These are phyloP conservation scores for Alternaria alternata DNA, from an alignment of 2,329 filamentous ascomycete genomes.

Conservation along the genomic window DNA sequence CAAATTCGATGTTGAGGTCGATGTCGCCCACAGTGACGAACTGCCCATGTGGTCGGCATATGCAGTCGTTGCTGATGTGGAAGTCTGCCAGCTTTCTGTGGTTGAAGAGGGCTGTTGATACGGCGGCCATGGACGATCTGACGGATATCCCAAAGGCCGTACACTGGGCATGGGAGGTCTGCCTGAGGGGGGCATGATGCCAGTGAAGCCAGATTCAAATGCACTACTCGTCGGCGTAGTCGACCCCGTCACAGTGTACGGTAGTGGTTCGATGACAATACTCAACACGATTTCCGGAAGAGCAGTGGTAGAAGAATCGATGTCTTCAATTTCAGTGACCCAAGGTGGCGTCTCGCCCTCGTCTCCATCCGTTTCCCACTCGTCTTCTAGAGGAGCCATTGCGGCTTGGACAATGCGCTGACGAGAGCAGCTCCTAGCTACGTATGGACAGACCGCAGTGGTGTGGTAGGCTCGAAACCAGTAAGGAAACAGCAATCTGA, in stretches of 20 bases:
- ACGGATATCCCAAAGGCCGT: background rate
- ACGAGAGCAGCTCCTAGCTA: constrained; percentile 22
- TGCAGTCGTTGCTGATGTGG: constrained; percentile 10
- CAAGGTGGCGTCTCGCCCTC: background rate
- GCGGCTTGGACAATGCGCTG: constrained; percentile 25
- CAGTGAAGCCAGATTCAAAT: background rate
- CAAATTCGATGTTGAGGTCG: background rate
- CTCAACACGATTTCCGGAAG: background rate
- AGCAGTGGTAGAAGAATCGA: background rate
- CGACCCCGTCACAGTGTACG: background rate
- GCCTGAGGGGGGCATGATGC: background rate
- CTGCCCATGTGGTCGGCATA: constrained; percentile 1
- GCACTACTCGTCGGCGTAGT: background rate
- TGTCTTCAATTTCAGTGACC: background rate
- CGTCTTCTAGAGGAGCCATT: constrained; percentile 26
- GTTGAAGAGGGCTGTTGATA: background rate
- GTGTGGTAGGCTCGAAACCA: constrained; percentile 26
- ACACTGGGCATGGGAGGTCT: background rate
- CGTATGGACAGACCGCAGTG: constrained; percentile 13
- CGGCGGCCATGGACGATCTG: constrained; percentile 2
- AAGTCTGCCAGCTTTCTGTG: constrained; percentile 5
- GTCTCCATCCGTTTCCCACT: constrained; percentile 14
- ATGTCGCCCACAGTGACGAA: constrained; percentile 1
- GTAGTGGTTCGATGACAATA: background rate
- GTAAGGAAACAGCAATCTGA: constrained; percentile 7